Base-by-base conservation (phyloP, 495 filamentous ascomycete species). In the Darksidea phi region DNA sequence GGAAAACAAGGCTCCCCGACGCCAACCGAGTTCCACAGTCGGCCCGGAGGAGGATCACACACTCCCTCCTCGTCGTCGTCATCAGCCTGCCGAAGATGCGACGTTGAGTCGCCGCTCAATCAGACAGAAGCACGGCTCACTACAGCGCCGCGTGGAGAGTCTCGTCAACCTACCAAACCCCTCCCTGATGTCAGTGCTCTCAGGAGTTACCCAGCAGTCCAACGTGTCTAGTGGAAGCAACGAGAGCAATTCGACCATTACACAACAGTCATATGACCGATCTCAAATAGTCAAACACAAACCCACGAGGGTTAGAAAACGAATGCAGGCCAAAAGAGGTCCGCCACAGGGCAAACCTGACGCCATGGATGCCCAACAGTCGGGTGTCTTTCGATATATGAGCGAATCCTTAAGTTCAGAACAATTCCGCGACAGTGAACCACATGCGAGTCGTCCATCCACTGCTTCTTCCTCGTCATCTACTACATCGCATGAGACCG, bases 231-330 rank as follows among this genome's bases (percentile, higher is more conserved):
- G 73, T 55, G 70, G 72, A 17, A 76, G 74, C 56, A 70, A 68
- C 45, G 70, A 70, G 23, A 76, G 74, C 59, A 70, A 68, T 47
- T 73, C 71, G 1, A 76, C 74, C 2, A 59, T 76, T 17, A 76
- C 73, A 4, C 73, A 74, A 48, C 54, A 69, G 26, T 72, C 71
- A 1, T 75, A 71, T 52, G 61, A 74, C 51, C 61, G 49, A 13
- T 24, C 49, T 13, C 53, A 59, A 37, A 50, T 56, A 7, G 1
- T 26, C 1, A 63, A 65, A 42, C 48, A 28, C 13, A 67, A 38
- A 41, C 56, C 43, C 18, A 10, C 45, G 25, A 68, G 54, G 28
- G 63, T 59, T 37, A 51, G 55, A 12, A 53, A 55, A 34, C 54
- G 63, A 24, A 52, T 54, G 18, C 57, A 64, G 45, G 32, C 13